Base-by-base conservation (phyloP, 163 green algal species). In the Trebouxia gelatinosa region DNA sequence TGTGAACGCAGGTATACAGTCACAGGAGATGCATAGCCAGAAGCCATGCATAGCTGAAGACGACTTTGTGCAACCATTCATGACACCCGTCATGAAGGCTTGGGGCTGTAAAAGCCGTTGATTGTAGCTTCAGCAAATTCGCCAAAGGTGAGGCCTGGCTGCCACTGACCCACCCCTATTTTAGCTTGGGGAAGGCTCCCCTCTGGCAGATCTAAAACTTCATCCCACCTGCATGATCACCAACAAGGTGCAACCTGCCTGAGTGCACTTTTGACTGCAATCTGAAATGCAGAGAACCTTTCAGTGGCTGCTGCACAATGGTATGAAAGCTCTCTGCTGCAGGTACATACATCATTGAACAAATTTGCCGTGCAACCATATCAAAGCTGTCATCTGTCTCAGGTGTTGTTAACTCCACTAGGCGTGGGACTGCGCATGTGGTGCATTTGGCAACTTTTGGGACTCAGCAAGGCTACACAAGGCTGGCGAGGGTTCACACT, bases 41-140 rank as follows among this genome's bases (percentile, higher is more conserved):
- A n/a, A n/a, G n/a, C n/a, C n/a, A n/a, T n/a, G n/a, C n/a, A n/a
- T n/a, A n/a, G n/a, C n/a, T n/a, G n/a, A n/a, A n/a, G n/a, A n/a
- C n/a, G n/a, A n/a, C n/a, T n/a, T n/a, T n/a, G n/a, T n/a, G n/a
- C n/a, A n/a, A n/a, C n/a, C n/a, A n/a, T n/a, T n/a, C n/a, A n/a
- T n/a, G n/a, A n/a, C n/a, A n/a, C n/a, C n/a, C n/a, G n/a, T n/a
- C n/a, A n/a, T n/a, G n/a, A n/a, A n/a, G n/a, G n/a, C 43, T 54
- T 54, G 43, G 57, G 21, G 26, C 31, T 28, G 39, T 80, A 67
- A 48, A 76, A 71, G 0, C 28, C 17, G 35, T 77, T 19, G n/a
- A 83, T 29, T n/a, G 71, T 92, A 6, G 67, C 75, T 66, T 92
- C 81, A n/a, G 86, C 78, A 79, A 93, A 93, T 48, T 90, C 80